Percentiles rank a stretch among this genome's conserved stretches.
phyloP scores from a whole-genome alignment of 257 asterid species.

The Ocimum tenuiflorum region DNA sequence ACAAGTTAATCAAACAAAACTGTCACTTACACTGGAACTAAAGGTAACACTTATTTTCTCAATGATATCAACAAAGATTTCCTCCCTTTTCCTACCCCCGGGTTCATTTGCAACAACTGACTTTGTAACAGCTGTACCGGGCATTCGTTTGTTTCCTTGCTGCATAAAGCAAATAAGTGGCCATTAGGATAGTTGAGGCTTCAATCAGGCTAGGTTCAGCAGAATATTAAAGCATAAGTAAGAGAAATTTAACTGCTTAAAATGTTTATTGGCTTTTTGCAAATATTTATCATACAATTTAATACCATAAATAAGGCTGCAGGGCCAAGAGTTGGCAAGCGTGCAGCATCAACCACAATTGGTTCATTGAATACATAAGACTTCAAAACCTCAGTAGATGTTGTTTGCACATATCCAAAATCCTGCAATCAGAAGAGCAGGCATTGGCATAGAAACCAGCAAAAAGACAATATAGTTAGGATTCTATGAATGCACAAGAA shows the following conservation, averaged over 20 bases:
- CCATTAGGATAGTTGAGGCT: constrained; percentile 20
- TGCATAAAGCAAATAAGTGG: constrained; percentile 34
- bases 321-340: constrained; percentile 86
- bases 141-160: constrained; percentile 99
- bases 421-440: constrained; percentile 48
- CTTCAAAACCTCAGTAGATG: constrained; percentile 93
- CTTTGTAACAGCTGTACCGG: constrained; percentile 94
- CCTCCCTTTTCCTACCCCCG: constrained; percentile 96
- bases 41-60: constrained; percentile 96
- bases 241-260: not conserved
- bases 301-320: constrained; percentile 90
- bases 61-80: constrained; percentile 92
- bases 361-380: constrained; percentile 95
- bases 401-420: constrained; percentile 95
- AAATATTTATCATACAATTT: constrained; percentile 14
- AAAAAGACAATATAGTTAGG: not conserved
- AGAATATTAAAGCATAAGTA: constrained; percentile 13
- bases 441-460: constrained; percentile 11
- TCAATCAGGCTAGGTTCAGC: constrained; percentile 1
- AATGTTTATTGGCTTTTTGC: not conserved
- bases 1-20: constrained; percentile 13
- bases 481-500: constrained; percentile 4
- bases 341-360: constrained; percentile 85
- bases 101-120: constrained; percentile 98
- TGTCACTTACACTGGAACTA: constrained; percentile 91